These are phyloP conservation scores for Pleurotus pulmonarius DNA, from an alignment of 768 basidiomycete species.

Conservation along the genomic window DNA sequence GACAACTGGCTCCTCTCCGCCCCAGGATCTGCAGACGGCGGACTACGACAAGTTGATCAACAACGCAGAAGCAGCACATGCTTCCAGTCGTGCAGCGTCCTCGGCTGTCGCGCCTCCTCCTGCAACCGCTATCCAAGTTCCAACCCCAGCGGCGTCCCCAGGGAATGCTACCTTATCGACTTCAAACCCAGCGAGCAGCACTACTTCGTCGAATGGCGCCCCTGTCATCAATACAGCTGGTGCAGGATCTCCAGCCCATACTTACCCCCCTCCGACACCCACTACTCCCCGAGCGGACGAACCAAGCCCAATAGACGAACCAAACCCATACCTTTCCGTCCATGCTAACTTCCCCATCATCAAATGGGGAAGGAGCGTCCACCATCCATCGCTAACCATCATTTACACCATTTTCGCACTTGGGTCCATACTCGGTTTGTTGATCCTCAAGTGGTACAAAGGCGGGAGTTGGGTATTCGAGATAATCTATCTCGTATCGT, in stretches of 20 bases:
- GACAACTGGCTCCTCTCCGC: not conserved
- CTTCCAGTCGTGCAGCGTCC: slow-evolving; percentile 1
- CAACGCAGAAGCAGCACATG: slow-evolving; percentile 4
- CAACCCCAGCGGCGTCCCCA: not conserved
- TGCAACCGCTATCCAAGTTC: not conserved
- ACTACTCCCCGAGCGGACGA: not conserved
- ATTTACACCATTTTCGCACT: slow-evolving; percentile 1
- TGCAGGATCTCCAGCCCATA: not conserved
- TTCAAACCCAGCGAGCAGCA: not conserved
- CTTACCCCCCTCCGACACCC: not conserved
- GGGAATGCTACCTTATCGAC: not conserved
- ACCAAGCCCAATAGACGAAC: not conserved
- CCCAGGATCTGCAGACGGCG: not conserved
- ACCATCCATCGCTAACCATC: slow-evolving; percentile 3
- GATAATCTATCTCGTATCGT: not conserved
- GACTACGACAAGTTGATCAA: slow-evolving; percentile 2
- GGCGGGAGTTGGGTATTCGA: slow-evolving; percentile 5
- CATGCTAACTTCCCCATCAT: slow-evolving; percentile 5
- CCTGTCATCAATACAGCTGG: not conserved
- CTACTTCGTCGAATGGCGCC: not conserved
- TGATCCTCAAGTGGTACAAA: slow-evolving; percentile 1
- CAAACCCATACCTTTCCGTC: not conserved
- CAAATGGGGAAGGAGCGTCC: slow-evolving; percentile 6
- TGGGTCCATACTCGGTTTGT: not conserved
- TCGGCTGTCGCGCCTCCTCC: not conserved